These are phyloP conservation scores for Xylogone sp. DNA, from an alignment of 2,329 filamentous ascomycete genomes.

Conservation along the genomic window DNA sequence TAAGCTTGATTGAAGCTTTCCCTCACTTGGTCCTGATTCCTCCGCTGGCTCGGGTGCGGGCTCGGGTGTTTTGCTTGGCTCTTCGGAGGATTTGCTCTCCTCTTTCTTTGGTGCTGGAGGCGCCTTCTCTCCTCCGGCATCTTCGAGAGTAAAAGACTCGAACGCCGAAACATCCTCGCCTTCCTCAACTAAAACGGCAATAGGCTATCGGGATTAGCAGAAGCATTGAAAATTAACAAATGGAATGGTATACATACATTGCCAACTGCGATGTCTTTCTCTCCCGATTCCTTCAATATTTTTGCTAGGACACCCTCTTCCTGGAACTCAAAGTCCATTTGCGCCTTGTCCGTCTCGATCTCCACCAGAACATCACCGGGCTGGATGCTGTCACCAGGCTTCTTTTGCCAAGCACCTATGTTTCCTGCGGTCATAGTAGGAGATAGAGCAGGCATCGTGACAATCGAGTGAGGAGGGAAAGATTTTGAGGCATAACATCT, in stretches of 20 bases:
- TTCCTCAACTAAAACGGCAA: constrained; percentile 92
- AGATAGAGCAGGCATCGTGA: constrained; percentile 97
- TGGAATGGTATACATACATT: constrained; percentile 64
- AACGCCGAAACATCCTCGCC: constrained; percentile 84
- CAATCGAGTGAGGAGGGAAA: constrained; percentile 89
- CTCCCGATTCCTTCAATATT: constrained; percentile 86
- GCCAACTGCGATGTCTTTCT: constrained; percentile 91
- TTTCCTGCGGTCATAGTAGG: constrained; percentile 97
- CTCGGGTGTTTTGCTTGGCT: constrained; percentile 49
- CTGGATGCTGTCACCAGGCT: constrained; percentile 79
- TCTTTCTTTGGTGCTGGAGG: constrained; percentile 61
- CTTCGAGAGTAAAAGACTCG: constrained; percentile 80
- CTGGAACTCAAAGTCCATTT: constrained; percentile 99
- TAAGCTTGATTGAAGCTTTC: constrained; percentile 77
- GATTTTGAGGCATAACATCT: constrained; percentile 62
- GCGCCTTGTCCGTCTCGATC: constrained; percentile 99
- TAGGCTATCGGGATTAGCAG: constrained; percentile 61
- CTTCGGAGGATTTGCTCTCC: constrained; percentile 60
- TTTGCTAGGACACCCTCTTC: constrained; percentile 96
- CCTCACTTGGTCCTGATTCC: constrained; percentile 70
- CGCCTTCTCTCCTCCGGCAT: constrained; percentile 81
- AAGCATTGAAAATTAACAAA: constrained; percentile 13
- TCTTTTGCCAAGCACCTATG: constrained; percentile 98
- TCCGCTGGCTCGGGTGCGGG: constrained; percentile 64
- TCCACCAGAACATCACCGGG: constrained; percentile 95